Base-by-base conservation (phyloP, 164 flowering plant species). In the Euptelea pleiosperma region DNA sequence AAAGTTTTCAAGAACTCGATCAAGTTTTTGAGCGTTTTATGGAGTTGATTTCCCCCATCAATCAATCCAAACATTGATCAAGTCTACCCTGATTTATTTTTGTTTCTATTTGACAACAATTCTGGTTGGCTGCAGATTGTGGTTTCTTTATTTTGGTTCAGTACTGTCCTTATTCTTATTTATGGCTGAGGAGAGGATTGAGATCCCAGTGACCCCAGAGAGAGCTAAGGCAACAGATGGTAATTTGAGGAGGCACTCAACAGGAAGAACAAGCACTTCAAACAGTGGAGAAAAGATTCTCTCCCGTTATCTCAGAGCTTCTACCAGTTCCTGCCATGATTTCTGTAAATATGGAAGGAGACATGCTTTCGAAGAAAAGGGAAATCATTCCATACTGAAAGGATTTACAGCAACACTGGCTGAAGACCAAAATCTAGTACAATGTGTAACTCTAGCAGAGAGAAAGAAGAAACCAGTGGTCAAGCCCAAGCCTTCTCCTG, bases 321-420 rank as follows among this genome's bases (percentile, higher is more conserved):
- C 96, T 33, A 79, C 83, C n/a, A 83, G 91, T 52, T 90, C 98
- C 50, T 93, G 98, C 60, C 98, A 93, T 71, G 94, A 93, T 67
- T 64, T 77, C 56, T 93, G 98, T 49, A 93, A 93, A 67, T 87
- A 76, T 73, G 98, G 97, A 52, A 76, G 53, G 60, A 45, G 67
- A 29, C 84, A 83, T 57, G 65, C 57, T 35, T 53, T 57, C 63
- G 82, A 75, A 68, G 70, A 33, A 26, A 73, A 80, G 70, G 68
- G 67, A 61, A 70, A 68, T 58, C 52, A 9, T 35, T 71, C 84
- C 10, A 3, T 51, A 14, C 66, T 11, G 16, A 77, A 57, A 60
- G 75, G 68, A 66, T 48, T 24, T 15, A 24, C 24, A 21, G 49
- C 46, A 18, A 48, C 50, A 24, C 49, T 64, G 22, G 9, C 31